Percentiles rank a stretch among this genome's conserved stretches.
Conservation (phyloP, 225 moss, liverwort and hornwort genomes). For the Rhytidiadelphus loreus region DNA sequence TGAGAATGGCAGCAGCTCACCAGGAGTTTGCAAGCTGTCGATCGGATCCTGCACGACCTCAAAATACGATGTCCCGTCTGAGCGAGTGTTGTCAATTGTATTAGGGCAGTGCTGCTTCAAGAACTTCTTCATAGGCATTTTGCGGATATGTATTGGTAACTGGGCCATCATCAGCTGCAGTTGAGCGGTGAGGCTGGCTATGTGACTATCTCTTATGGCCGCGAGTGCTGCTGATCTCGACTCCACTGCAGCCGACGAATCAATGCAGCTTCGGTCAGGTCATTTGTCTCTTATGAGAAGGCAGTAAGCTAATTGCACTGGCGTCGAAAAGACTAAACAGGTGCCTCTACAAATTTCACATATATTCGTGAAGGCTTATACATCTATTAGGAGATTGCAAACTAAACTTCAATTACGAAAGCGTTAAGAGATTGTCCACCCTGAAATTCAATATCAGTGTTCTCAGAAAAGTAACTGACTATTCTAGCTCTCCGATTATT, state of each 20-base stretch:
- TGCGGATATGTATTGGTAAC: constrained; percentile 22
- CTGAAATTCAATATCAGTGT: background rate
- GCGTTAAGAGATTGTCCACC: background rate
- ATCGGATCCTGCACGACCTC: background rate
- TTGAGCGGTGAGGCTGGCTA: background rate
- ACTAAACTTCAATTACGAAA: background rate
- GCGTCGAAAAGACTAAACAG: background rate
- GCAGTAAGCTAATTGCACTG: background rate
- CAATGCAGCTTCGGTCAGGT: background rate
- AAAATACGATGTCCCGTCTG: constrained; percentile 5
- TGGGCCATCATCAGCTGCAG: constrained; percentile 9
- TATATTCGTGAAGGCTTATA: background rate
- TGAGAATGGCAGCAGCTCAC: background rate
- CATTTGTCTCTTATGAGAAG: background rate
- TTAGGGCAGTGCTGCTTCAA: constrained; percentile 24
- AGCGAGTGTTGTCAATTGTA: background rate
- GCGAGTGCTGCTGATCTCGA: constrained; percentile 14
- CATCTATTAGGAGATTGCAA: background rate
- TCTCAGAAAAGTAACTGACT: background rate
- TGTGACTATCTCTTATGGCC: constrained; percentile 21
- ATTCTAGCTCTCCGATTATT: background rate
- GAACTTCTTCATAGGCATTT: constrained; percentile 37
- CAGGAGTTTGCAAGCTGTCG: background rate
- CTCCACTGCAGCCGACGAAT: constrained; percentile 1
- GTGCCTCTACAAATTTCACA: background rate